phyloP scores from a whole-genome alignment of 2,329 filamentous ascomycete genomes.

The Xylariaceae sp. region DNA sequence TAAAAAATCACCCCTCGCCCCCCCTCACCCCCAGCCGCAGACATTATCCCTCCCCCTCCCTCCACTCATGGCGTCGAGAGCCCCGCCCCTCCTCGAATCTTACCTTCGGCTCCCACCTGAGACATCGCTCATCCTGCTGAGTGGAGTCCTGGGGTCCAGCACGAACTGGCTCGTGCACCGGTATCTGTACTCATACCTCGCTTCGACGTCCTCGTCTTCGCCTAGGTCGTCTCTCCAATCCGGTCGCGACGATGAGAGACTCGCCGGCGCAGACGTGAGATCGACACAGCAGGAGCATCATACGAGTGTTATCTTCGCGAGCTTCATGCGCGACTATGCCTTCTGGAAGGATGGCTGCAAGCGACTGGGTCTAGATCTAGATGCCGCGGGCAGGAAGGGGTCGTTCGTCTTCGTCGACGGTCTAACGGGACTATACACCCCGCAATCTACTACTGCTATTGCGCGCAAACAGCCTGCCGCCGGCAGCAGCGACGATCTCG shows the following conservation, averaged over 20 bases:
- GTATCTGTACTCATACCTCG: constrained; percentile 47
- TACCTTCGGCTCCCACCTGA: constrained; percentile 56
- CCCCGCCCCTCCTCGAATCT: constrained; percentile 60
- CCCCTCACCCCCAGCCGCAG: not conserved
- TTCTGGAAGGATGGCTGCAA: constrained; percentile 73
- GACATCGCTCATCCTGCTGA: constrained; percentile 60
- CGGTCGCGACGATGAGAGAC: constrained; percentile 6
- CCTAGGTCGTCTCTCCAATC: constrained; percentile 3
- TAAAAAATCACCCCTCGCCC: not conserved
- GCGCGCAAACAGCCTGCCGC: not conserved
- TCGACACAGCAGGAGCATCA: constrained; percentile 29
- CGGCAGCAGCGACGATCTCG: constrained; percentile 3
- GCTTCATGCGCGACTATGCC: constrained; percentile 70
- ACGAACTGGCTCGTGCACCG: constrained; percentile 62
- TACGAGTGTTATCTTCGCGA: constrained; percentile 65
- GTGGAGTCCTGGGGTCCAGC: constrained; percentile 59
- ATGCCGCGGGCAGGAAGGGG: constrained; percentile 50
- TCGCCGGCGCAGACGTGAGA: constrained; percentile 12
- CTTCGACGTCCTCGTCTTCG: constrained; percentile 13
- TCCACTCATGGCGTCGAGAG: constrained; percentile 43
- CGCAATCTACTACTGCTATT: not conserved
- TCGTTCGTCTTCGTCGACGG: constrained; percentile 73
- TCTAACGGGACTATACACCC: constrained; percentile 52
- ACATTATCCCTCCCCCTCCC: not conserved
- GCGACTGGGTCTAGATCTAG: constrained; percentile 68